Evolutionary conservation across 1,284 basidiomycete species (phyloP).

Genomic region (Ceratobasidium sp.): DNA sequence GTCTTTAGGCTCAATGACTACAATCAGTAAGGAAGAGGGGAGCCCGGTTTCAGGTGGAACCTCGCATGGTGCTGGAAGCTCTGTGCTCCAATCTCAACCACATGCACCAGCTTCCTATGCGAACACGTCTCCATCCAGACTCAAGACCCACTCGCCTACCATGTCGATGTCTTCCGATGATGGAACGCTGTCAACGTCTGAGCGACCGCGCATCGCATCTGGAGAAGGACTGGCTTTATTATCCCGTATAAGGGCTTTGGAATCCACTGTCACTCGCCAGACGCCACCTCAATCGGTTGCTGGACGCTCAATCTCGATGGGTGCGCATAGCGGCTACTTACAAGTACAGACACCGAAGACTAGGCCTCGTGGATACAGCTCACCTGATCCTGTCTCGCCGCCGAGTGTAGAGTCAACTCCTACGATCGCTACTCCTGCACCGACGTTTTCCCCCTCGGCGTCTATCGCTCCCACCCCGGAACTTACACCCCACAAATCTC

Average conservation of each 20-base stretch:
- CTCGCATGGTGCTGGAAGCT: not conserved
- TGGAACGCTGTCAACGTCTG: slow-evolving; percentile 24
- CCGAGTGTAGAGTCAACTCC: slow-evolving; percentile 17
- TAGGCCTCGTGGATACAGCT: slow-evolving; percentile 29
- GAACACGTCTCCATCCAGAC: not conserved
- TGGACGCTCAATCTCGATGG: slow-evolving; percentile 8
- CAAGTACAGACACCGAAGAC: slow-evolving; percentile 20
- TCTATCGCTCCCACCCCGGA: slow-evolving; percentile 34
- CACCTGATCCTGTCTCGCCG: slow-evolving; percentile 8
- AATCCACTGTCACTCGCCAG: not conserved
- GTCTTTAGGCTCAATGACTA: slow-evolving; percentile 19
- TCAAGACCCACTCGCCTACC: slow-evolving; percentile 29
- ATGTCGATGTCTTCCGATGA: slow-evolving; percentile 36
- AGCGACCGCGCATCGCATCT: slow-evolving; percentile 7
- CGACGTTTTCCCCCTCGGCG: slow-evolving; percentile 27
- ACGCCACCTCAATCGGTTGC: slow-evolving; percentile 8
- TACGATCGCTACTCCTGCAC: slow-evolving; percentile 12
- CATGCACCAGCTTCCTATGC: not conserved
- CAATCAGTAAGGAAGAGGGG: not conserved
- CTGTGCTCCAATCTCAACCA: not conserved
- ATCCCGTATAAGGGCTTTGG: not conserved
- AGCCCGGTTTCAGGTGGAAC: not conserved
- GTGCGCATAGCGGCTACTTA: slow-evolving; percentile 9
- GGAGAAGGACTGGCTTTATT: not conserved
- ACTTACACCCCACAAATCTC: slow-evolving; percentile 24